Conservation (phyloP, 352 stramenopile genomes). For the Aphanomyces invadans region DNA sequence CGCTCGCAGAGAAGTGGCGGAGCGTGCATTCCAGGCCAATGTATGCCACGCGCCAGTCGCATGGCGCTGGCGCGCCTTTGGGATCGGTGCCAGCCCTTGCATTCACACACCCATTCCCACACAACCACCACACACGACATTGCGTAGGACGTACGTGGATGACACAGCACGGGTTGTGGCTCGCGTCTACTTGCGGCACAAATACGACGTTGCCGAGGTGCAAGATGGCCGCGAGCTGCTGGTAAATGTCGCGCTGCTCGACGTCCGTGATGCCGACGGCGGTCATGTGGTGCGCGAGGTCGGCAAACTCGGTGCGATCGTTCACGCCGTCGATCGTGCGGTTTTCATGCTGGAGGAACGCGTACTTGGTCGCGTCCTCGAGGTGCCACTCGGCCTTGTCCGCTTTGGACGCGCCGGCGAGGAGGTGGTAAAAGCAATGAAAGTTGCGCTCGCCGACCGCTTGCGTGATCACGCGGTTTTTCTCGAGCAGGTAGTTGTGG, state of each 20-base stretch:
- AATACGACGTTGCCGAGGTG: slow-evolving; percentile 83
- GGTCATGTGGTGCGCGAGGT: slow-evolving; percentile 25
- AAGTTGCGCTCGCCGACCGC: slow-evolving; percentile 88
- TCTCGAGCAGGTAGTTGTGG: slow-evolving; percentile 90
- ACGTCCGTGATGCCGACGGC: slow-evolving; percentile 63
- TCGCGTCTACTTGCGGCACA: slow-evolving; percentile 57
- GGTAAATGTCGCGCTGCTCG: slow-evolving; percentile 64
- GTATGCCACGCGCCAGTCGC: too few relatives aligned
- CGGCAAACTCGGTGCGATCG: slow-evolving; percentile 48
- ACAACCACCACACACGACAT: too few relatives aligned
- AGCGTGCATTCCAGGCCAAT: too few relatives aligned
- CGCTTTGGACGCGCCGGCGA: slow-evolving; percentile 49
- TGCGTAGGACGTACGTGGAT: slow-evolving; percentile 30
- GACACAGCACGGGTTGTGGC: slow-evolving; percentile 57
- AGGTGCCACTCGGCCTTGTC: slow-evolving; percentile 54
- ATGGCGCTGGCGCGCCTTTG: too few relatives aligned
- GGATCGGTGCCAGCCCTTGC: too few relatives aligned
- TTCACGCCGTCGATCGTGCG: slow-evolving; percentile 61
- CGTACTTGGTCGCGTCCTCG: slow-evolving; percentile 43
- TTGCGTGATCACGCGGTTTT: slow-evolving; percentile 82
- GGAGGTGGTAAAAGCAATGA: slow-evolving; percentile 91
- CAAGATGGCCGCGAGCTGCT: slow-evolving; percentile 70
- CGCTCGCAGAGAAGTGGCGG: too few relatives aligned
- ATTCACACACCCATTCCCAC: too few relatives aligned
- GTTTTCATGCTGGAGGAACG: slow-evolving; percentile 46